phyloP scores from a whole-genome alignment of 352 stramenopile species.

The Phytophthora idaei region DNA sequence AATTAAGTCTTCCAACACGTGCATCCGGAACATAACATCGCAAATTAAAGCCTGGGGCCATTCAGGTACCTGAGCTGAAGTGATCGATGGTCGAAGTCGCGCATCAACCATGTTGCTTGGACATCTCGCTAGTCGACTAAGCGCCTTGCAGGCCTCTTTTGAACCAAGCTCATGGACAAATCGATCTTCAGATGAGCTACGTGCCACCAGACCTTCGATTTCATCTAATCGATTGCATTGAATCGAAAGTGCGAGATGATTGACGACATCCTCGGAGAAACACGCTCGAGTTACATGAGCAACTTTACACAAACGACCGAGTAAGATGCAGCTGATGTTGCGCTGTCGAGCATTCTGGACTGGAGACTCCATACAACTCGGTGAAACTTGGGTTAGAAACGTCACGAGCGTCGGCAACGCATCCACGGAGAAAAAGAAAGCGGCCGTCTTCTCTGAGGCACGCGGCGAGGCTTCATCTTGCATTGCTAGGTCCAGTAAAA shows the following conservation, averaged over 20 bases:
- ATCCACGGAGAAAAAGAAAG: constrained; percentile 48
- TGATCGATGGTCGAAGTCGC: constrained; percentile 50
- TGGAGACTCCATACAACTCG: constrained; percentile 58
- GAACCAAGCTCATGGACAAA: constrained; percentile 55
- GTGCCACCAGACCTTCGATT: constrained; percentile 47
- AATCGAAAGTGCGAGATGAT: constrained; percentile 71
- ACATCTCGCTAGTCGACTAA: constrained; percentile 60
- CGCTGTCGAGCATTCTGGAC: constrained; percentile 58
- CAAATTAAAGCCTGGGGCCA: constrained; percentile 69
- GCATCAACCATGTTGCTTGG: constrained; percentile 45
- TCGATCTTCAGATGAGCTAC: constrained; percentile 36
- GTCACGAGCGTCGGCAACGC: constrained; percentile 53
- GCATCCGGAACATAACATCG: constrained; percentile 63
- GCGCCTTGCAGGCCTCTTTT: constrained; percentile 63
- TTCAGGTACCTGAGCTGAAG: constrained; percentile 50
- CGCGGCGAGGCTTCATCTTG: constrained; percentile 20
- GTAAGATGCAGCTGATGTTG: constrained; percentile 76
- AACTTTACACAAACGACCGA: constrained; percentile 58
- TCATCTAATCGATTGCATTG: constrained; percentile 78
- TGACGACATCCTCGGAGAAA: constrained; percentile 66
- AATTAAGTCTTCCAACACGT: constrained; percentile 75
- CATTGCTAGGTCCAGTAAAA: constrained; percentile 52
- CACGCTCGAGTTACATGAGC: constrained; percentile 38
- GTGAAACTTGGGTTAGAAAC: constrained; percentile 58
- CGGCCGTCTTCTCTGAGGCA: constrained; percentile 35